Base-by-base conservation (phyloP, 129 eudicot species). In the Logfia minima region DNA sequence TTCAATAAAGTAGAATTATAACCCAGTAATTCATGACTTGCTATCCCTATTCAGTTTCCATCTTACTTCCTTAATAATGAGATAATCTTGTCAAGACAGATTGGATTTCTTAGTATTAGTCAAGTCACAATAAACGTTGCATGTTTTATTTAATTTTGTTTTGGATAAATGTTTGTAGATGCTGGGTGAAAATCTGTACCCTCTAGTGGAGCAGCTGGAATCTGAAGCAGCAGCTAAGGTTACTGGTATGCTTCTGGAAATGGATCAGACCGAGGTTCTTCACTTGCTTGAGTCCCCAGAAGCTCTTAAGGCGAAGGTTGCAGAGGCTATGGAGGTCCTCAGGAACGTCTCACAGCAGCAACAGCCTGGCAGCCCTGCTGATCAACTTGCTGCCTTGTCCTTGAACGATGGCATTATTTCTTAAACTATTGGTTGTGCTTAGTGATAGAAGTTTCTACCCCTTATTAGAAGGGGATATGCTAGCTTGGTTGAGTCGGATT, bases 171-270 rank as follows among this genome's bases (percentile, higher is more conserved):
- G 11, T 65, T 51, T 10, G 23, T 65, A 92, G 98, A 85, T 92
- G 88, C 60, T 93, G 92, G 98, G 97, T 48, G 98, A 88, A 70
- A 87, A 83, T 71, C 80, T 90, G 80, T 93, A 88, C 85, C 96
- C 97, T 4, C 85, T 88, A 14, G 97, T 90, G 73, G 96, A 90
- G 63, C 88, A 80, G 85, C 72, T 93, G 83, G 98, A 93, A 76
- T 86, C 83, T 0, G 90, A 85, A 26, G 76, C 86, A 63, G 96
- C 98, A 16, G 97, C 96, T 0, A 93, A 93, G 86, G 97, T 93
- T n/a, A 93, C 98, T 13, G 98, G 98, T 7, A 93, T 93, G 98
- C 88, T 90, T 56, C 52, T 90, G 74, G 97, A 90, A 79, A 88
- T 93, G 96, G 97, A 88, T 37, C 97, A 87, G 81, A 87, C 90